Percentiles rank a stretch among this genome's conserved stretches.
Conservation (phyloP, 805 yeast species). For the Kurtzmaniella cleridarum region DNA sequence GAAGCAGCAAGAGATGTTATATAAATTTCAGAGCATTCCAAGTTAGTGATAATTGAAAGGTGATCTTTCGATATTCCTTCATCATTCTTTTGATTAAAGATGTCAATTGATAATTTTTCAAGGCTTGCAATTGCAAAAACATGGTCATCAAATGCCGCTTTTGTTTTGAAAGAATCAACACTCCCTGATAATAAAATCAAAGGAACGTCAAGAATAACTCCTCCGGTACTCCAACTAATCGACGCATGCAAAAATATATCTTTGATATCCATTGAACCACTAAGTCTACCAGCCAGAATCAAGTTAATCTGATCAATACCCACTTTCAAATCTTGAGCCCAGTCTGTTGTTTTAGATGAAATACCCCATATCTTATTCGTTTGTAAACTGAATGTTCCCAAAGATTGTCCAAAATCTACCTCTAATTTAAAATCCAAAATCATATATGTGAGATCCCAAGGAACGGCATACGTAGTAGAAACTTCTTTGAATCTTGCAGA, state of each 20-base stretch:
- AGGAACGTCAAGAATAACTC: slow-evolving; percentile 51
- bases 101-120: slow-evolving; percentile 42
- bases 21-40: slow-evolving; percentile 53
- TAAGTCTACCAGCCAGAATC: slow-evolving; percentile 69
- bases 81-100: slow-evolving; percentile 62
- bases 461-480: slow-evolving; percentile 58
- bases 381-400: slow-evolving; percentile 58
- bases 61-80: slow-evolving; percentile 50
- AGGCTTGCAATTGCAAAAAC: slow-evolving; percentile 65
- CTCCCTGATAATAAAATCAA: slow-evolving; percentile 58
- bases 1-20: slow-evolving; percentile 85
- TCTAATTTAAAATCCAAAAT: slow-evolving; percentile 47
- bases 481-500: slow-evolving; percentile 51
- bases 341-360: slow-evolving; percentile 57
- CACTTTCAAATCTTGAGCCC: slow-evolving; percentile 66
- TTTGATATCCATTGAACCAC: slow-evolving; percentile 55
- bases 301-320: slow-evolving; percentile 52
- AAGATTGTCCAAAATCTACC: slow-evolving; percentile 77
- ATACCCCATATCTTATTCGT: slow-evolving; percentile 64
- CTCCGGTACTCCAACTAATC: slow-evolving; percentile 59
- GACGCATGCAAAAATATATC: slow-evolving; percentile 56
- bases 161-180: slow-evolving; percentile 49
- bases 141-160: slow-evolving; percentile 79
- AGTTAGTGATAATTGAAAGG: slow-evolving; percentile 45
- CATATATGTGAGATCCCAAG: slow-evolving; percentile 64